These are phyloP conservation scores for Suillus discolor DNA, from an alignment of 768 basidiomycete species.

Conservation along the genomic window DNA sequence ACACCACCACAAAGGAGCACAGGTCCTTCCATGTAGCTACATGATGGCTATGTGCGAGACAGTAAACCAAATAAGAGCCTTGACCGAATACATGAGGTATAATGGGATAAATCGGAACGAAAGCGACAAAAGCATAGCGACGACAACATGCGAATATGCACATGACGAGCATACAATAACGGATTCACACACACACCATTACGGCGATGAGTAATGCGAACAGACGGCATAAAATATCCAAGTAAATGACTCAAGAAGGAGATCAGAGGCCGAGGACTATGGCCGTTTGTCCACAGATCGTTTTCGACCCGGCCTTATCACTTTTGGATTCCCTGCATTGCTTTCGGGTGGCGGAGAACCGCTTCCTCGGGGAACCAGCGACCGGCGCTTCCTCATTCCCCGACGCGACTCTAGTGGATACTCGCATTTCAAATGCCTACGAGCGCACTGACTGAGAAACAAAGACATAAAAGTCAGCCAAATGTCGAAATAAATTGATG, in stretches of 20 bases:
- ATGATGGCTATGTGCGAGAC: constrained; percentile 30
- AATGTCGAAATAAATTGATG: constrained; percentile 11
- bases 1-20: background rate
- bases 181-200: constrained; percentile 3
- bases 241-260: background rate
- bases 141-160: constrained; percentile 24
- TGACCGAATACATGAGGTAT: constrained; percentile 35
- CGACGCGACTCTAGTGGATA: constrained; percentile 72
- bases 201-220: background rate
- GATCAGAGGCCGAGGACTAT: constrained; percentile 5
- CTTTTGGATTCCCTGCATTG: constrained; percentile 26
- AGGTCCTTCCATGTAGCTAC: background rate
- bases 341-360: constrained; percentile 29
- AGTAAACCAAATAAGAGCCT: constrained; percentile 16
- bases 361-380: constrained; percentile 33
- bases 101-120: constrained; percentile 21
- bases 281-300: constrained; percentile 29
- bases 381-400: constrained; percentile 56
- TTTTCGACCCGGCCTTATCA: constrained; percentile 30
- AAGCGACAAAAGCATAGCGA: constrained; percentile 17
- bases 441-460: constrained; percentile 65
- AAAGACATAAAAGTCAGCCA: constrained; percentile 27
- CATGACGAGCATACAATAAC: constrained; percentile 10
- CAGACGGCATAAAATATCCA: background rate
- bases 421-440: constrained; percentile 69